Percentiles rank a stretch among this genome's conserved stretches.
These are phyloP conservation scores for Arachis hypogaea DNA, from an alignment of 306 rosid species.

Conservation along the genomic window DNA sequence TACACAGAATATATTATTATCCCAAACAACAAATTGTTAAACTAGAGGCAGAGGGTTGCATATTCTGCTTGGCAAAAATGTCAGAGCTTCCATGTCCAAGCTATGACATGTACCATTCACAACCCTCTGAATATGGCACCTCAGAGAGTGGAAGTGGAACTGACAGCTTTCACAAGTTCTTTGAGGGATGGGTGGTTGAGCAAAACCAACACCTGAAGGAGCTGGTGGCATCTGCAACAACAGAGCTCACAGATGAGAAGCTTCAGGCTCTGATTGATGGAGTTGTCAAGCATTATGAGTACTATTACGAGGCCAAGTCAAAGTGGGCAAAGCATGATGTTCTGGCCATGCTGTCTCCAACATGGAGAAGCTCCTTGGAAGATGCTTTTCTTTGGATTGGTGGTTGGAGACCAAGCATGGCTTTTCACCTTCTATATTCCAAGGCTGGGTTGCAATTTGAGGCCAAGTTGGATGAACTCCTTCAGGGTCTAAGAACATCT, in stretches of 20 bases:
- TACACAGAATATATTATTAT: no score
- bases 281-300: conserved; percentile 54
- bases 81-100: conserved; percentile 32
- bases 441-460: conserved; percentile 65
- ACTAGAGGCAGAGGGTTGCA: background rate
- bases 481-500: conserved; percentile 34
- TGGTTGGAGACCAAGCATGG: conserved; percentile 75
- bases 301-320: conserved; percentile 51
- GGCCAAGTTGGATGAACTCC: conserved; percentile 33
- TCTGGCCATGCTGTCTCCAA: conserved; percentile 45
- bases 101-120: background rate
- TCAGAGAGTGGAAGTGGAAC: conserved; percentile 21
- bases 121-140: background rate
- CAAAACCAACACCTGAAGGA: conserved; percentile 51
- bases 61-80: conserved; percentile 13
- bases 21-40: background rate
- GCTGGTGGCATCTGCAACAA: conserved; percentile 45
- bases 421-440: conserved; percentile 63
- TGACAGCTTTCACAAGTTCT: conserved; percentile 49
- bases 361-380: conserved; percentile 63
- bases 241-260: conserved; percentile 3
- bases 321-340: conserved; percentile 46
- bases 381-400: conserved; percentile 75
- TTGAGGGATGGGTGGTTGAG: conserved; percentile 51
- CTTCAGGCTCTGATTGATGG: conserved; percentile 31